phyloP scores from a whole-genome alignment of 768 basidiomycete species.

The Dacryopinax primogenitus region DNA sequence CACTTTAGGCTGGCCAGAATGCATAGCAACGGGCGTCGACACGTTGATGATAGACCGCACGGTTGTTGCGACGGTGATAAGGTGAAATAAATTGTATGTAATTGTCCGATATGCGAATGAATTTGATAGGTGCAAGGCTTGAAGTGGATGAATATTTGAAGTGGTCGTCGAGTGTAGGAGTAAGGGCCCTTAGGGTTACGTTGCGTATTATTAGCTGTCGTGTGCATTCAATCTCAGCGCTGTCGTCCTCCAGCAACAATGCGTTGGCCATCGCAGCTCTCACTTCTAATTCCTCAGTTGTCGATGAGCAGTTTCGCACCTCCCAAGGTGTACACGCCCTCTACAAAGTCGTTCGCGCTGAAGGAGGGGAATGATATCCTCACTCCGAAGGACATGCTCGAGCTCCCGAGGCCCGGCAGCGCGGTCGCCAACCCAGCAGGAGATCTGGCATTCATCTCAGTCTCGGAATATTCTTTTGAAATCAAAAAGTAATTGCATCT shows the following conservation, averaged over 20 bases:
- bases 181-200: background rate
- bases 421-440: constrained; percentile 57
- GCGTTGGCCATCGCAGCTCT: constrained; percentile 2
- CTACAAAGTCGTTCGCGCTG: constrained; percentile 35
- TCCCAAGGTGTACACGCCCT: background rate
- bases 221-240: background rate
- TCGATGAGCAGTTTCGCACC: background rate
- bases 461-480: constrained; percentile 56
- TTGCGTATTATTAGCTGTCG: background rate
- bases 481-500: constrained; percentile 50
- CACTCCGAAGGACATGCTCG: constrained; percentile 56
- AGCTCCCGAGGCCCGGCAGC: constrained; percentile 51
- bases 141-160: background rate
- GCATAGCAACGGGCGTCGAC: too few relatives aligned
- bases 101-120: too few relatives aligned
- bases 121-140: too few relatives aligned
- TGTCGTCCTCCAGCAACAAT: background rate
- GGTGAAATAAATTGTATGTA: too few relatives aligned
- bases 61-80: too few relatives aligned
- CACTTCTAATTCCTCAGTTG: background rate
- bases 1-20: background rate
- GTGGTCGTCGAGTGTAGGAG: background rate
- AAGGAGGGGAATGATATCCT: constrained; percentile 48
- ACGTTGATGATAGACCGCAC: too few relatives aligned
- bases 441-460: constrained; percentile 52